Conservation (phyloP, 1,284 basidiomycete species). For the Agaricales sp. region DNA sequence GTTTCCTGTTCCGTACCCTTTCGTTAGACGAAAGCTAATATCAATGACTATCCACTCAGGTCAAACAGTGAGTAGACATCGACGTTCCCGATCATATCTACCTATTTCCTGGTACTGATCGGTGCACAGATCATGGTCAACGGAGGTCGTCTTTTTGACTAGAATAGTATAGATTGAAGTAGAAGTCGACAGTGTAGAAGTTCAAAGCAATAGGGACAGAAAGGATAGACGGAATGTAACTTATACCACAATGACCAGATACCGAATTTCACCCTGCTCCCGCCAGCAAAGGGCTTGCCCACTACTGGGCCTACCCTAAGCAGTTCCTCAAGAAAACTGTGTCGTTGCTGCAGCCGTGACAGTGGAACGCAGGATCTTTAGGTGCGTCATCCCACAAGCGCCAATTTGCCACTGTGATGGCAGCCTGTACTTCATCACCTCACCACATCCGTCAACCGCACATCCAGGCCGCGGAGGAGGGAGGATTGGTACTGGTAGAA, state of each 20-base stretch:
- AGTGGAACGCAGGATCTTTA: conserved; percentile 24
- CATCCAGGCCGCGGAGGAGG: conserved; percentile 20
- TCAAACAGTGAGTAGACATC: background rate
- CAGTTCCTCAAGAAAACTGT: no score
- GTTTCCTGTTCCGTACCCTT: background rate
- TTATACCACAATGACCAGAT: background rate
- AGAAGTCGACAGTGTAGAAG: no score
- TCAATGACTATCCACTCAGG: background rate
- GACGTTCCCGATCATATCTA: background rate
- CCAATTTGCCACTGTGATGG: conserved; percentile 37
- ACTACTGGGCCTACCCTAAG: background rate
- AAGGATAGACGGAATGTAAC: background rate
- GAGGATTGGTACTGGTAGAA: no score
- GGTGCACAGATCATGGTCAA: background rate
- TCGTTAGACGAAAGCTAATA: no score
- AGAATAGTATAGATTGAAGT: background rate
- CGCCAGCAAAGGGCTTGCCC: background rate
- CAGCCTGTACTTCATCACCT: conserved; percentile 39
- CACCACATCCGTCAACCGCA: conserved; percentile 35
- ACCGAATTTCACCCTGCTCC: background rate
- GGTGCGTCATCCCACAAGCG: conserved; percentile 41
- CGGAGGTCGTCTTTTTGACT: background rate
- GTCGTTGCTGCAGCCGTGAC: background rate
- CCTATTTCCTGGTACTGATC: background rate
- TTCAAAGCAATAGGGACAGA: background rate